Percentiles rank a stretch among this genome's conserved stretches.
phyloP scores from a whole-genome alignment of 139 green algal species.

The Monoraphidium neglectum region DNA sequence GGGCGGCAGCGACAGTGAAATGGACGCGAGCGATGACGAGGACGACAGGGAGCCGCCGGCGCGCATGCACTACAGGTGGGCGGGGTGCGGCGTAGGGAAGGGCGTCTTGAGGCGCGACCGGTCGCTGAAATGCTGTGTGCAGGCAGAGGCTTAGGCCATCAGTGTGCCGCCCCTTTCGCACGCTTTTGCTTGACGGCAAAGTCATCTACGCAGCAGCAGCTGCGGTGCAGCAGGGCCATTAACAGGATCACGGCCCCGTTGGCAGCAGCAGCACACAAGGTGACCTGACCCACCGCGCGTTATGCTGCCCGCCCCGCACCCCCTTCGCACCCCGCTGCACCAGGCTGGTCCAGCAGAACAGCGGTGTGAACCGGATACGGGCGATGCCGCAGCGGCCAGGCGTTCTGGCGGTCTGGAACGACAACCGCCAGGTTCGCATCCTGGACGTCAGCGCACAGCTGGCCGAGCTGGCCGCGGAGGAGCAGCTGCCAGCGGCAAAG shows the following conservation, averaged over 20 bases:
- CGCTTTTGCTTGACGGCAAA: too few species aligned
- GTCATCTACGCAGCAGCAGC: too few species aligned
- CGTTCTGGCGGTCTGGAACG: constrained; percentile 89
- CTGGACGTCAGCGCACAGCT: constrained; percentile 71
- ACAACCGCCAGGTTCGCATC: constrained; percentile 82
- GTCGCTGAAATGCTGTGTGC: too few species aligned
- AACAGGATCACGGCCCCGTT: too few species aligned
- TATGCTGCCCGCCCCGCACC: too few species aligned
- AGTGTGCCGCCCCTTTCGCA: too few species aligned
- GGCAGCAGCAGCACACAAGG: too few species aligned
- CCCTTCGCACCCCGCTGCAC: neutral
- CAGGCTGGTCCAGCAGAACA: constrained; percentile 69
- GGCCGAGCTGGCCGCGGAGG: constrained; percentile 55
- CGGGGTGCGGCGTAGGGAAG: too few species aligned
- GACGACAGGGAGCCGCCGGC: constrained; percentile 63
- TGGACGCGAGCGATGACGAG: constrained; percentile 49
- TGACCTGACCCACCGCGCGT: too few species aligned
- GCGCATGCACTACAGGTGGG: constrained; percentile 54
- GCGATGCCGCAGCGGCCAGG: constrained; percentile 83
- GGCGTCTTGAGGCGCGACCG: too few species aligned
- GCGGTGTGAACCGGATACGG: constrained; percentile 93
- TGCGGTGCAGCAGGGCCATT: too few species aligned
- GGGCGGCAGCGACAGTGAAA: constrained; percentile 22
- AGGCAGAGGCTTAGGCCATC: too few species aligned
- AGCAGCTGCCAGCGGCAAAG: constrained; percentile 6